Base-by-base conservation (phyloP, 306 rosid genomes). In the Begonia peltatifolia region DNA sequence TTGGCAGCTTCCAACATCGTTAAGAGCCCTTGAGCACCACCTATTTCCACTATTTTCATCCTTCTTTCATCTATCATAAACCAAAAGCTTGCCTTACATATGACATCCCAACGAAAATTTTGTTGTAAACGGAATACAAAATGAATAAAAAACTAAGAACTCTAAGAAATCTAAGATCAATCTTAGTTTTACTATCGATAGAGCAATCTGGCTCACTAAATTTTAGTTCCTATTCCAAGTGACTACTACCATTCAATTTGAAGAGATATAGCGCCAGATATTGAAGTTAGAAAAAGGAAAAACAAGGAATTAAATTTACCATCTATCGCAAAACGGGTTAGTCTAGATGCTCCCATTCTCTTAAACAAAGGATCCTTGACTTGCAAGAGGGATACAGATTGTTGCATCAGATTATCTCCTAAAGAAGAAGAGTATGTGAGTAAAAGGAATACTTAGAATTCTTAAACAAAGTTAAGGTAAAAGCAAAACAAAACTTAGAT, bases 301-400 rank as follows among this genome's bases (percentile, higher is more conserved):
- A 30, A 5, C 7, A 30, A 30, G 38, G 54, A 8, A 64, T 42
- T 14, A 2, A 54, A 53, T 5, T 62, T 68, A 85, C 95, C 97
- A 72, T 90, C 97, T 9, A 71, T 61, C 0, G 97, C 95, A 62
- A 86, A 83, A 53, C 93, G 94, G 57, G 92, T 68, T 52, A 85
- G 61, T 66, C 95, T 79, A 57, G 97, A 83, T 35, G 94, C 97
- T 64, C 95, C 97, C 87, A 86, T 83, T 62, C 97, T 79, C 80
- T 90, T 86, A 50, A 76, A 90, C 72, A 85, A 60, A 10, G 97
- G 97, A 68, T 90, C 97, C 79, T 78, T 83, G 64, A 90, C 84
- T 22, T 71, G 84, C 74, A 85, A 79, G 64, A 90, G 95, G 4
- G 92, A 75, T 6, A 90, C 75, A 5, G 97, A 90, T 74, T 90